Conservation (phyloP, 345 rosid species). For the Nephelium lappaceum region DNA sequence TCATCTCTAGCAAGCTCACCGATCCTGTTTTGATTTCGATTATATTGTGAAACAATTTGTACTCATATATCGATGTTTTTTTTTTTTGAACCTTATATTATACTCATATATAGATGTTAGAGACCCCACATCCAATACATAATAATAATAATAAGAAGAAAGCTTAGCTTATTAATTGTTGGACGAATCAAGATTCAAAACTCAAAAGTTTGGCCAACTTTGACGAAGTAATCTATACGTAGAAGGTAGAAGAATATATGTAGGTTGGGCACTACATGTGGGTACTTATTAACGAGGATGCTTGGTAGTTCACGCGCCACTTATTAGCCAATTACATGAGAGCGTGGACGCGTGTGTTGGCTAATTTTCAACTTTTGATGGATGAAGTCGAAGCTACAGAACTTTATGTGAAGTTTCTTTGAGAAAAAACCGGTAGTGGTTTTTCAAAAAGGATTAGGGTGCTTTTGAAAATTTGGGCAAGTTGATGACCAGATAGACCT, state of each 20-base stretch:
- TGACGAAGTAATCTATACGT: conserved; percentile 16
- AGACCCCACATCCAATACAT: background rate
- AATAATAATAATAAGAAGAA: background rate
- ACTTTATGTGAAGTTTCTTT: background rate
- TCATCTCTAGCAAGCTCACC: conserved; percentile 9
- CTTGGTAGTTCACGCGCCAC: background rate
- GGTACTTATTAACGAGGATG: conserved; percentile 29
- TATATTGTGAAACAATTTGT: background rate
- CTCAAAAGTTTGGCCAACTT: conserved; percentile 36
- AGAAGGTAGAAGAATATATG: background rate
- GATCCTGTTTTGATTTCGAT: background rate
- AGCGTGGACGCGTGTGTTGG: background rate
- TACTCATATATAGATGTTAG: background rate
- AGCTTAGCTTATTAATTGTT: background rate
- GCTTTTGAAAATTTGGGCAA: conserved; percentile 31
- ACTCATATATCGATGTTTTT: background rate
- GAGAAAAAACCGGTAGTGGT: background rate
- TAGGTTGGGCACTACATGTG: background rate
- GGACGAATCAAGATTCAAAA: conserved; percentile 17
- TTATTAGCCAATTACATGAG: background rate
- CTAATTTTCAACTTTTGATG: background rate
- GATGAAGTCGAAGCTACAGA: background rate
- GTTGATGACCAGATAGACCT: conserved; percentile 8
- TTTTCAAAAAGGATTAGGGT: conserved; percentile 13
- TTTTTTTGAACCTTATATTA: too few relatives aligned